Evolutionary conservation across 1,284 basidiomycete species (phyloP), one percentile per base, ranked within the genome.

Genomic region (Puccinia sorghi): DNA sequence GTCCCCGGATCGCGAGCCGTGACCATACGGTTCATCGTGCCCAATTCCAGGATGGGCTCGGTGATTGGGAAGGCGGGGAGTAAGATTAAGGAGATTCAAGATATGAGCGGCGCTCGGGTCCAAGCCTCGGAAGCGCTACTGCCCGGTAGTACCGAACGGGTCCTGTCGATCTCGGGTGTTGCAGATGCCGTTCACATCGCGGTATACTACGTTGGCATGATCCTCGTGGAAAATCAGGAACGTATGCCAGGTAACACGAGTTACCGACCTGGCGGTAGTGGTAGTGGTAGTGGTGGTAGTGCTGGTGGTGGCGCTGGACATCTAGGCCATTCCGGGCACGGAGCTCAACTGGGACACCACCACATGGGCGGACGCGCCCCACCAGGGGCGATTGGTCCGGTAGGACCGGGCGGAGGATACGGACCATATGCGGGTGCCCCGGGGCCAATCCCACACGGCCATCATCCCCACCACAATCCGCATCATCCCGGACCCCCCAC

Each of bases 181-280:
- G 97, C 97, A n/a, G 97, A 99, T 85, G 97, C 97, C 22, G 95
- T 99, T 79, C 97, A 99, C 86, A 99, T 99, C 81, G 97, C 97
- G 41, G 97, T 97, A 7, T 99, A 97, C 87, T 98, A 99, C 84
- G 95, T 98, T 80, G 95, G 95, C 72, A 96, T 94, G 81, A 97
- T 97, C 82, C 89, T 98, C 80, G 91, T 97, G 81, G 95, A 97
- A 85, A 93, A 94, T 64, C 92, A 95, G 84, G 94, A 96, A 83
- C 91, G 92, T 88, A 88, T 91, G 90, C 8, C 88, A 20, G 66
- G 90, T n/a, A 86, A 87, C 46, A 86, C 87, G 69, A 83, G 85
- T 6, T 76, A 67, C 64, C 81, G 57, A 72, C 80, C 57, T 4
- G 59, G 52, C 6, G 88, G 46, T 88, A 84, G 80, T 89, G 88